phyloP scores from a whole-genome alignment of 192 early-diverging fungal genomes.

The Jimgerdemannia lactiflua region DNA sequence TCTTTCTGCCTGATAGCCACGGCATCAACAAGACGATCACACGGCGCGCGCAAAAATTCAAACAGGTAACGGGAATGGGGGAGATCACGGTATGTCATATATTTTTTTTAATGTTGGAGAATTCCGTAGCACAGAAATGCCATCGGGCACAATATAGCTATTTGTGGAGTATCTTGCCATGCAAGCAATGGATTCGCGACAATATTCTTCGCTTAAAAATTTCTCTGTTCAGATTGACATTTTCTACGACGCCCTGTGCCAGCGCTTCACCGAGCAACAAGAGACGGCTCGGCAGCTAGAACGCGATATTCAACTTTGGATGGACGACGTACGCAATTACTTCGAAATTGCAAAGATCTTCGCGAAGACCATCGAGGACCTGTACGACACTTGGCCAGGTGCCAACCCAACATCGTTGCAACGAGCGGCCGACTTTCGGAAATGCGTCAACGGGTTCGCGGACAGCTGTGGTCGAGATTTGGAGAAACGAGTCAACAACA shows the following conservation, averaged over 20 bases:
- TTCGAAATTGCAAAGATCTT: conserved; percentile 53
- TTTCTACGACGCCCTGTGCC: conserved; percentile 54
- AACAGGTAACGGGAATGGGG: conserved; percentile 61
- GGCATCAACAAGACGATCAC: conserved; percentile 72
- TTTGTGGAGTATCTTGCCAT: too few relatives aligned
- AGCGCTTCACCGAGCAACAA: conserved; percentile 54
- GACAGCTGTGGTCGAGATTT: conserved; percentile 40
- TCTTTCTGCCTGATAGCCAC: conserved; percentile 47
- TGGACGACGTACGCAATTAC: conserved; percentile 45
- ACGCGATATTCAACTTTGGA: conserved; percentile 44
- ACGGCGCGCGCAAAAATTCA: conserved; percentile 59
- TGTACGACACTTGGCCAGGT: conserved; percentile 43
- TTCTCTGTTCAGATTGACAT: conserved; percentile 31
- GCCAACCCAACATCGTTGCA: conserved; percentile 20
- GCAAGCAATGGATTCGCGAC: too few relatives aligned
- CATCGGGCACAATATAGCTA: too few relatives aligned
- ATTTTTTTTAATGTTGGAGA: too few relatives aligned
- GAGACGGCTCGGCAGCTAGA: conserved; percentile 45
- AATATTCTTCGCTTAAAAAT: too few relatives aligned
- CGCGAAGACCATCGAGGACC: conserved; percentile 51
- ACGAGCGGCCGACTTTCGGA: conserved; percentile 29
- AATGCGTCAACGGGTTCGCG: conserved; percentile 26
- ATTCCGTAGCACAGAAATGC: too few relatives aligned
- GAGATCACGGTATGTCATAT: conserved; percentile 35
- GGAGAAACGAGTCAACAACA: conserved; percentile 4